Percentiles rank a stretch among this genome's conserved stretches.
Conservation (phyloP, 495 filamentous ascomycete species). For the Usnea hakonensis region DNA sequence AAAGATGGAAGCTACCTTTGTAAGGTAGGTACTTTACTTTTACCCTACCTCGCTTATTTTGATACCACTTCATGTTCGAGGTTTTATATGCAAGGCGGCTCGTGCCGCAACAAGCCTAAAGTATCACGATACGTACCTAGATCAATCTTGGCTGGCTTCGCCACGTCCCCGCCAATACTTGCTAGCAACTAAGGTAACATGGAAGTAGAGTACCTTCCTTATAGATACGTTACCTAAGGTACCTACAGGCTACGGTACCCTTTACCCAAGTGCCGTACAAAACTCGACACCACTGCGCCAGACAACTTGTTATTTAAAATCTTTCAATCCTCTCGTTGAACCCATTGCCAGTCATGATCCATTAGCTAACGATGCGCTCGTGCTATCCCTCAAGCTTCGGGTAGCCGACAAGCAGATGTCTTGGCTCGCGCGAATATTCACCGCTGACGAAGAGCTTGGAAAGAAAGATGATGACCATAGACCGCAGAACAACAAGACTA, state of each 20-base stretch:
- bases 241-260: no score
- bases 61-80: no score
- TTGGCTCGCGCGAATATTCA: slow-evolving; percentile 38
- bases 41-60: no score
- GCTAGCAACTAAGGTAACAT: neutral
- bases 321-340: neutral
- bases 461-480: slow-evolving; percentile 62
- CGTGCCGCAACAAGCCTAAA: neutral
- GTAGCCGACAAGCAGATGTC: slow-evolving; percentile 30
- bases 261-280: neutral
- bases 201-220: no score
- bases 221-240: no score
- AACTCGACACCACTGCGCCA: neutral
- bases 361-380: slow-evolving; percentile 7
- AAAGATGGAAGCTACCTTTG: no score
- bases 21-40: no score
- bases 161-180: neutral
- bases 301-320: neutral
- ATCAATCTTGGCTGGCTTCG: no score
- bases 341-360: neutral
- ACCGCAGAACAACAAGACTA: slow-evolving; percentile 25
- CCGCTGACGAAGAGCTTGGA: slow-evolving; percentile 59
- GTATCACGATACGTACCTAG: no score
- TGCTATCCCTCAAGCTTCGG: slow-evolving; percentile 18
- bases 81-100: neutral